Base-by-base conservation (phyloP, 768 basidiomycete genomes). In the Cytidiella melzeri region DNA sequence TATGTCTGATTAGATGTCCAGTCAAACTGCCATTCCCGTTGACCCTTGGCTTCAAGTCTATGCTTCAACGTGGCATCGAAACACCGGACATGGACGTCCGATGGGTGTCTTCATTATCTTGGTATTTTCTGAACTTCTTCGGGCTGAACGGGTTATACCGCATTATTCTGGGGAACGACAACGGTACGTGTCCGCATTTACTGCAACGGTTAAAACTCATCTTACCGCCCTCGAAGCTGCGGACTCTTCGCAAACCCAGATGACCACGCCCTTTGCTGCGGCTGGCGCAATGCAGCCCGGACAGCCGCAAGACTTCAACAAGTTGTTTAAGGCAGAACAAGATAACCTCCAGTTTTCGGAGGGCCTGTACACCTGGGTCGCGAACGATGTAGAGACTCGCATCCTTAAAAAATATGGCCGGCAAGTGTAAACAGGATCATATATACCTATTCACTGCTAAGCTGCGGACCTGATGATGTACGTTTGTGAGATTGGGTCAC, bases 41-140 rank as follows among this genome's bases (percentile, higher is more conserved):
- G 45, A 98, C 96, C 5, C 75, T 92, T 24, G 93, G 94, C 2
- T 99, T 98, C 78, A 98, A 97, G 66, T 87, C 90, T 12, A 95
- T 99, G 87, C 80, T 99, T 10, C 94, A 98, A 60, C 83, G 94
- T 43, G 95, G 94, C 21, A 88, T 98, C 42, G 87, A 92, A 63
- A 94, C 94, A 0, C 84, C 84, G 10, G 92, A 96, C 64, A 90
- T 98, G 87, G 95, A 98, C 66, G 96, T 97, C 10, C 81, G 91
- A 69, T 99, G 96, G 94, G 96, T 98, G 26, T 99, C 96, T 19
- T 96, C 96, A 10, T 74, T 98, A 47, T 94, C 92, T 15, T 98
- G 96, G 96, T 99, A 98, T 70, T 98, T 99, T 69, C 81, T 98
- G 60, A 98, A 97, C 73, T 90, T 97, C 70, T 98, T 99, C 67